phyloP scores from a whole-genome alignment of 1,284 basidiomycete genomes.

The Leccinum solheimii region DNA sequence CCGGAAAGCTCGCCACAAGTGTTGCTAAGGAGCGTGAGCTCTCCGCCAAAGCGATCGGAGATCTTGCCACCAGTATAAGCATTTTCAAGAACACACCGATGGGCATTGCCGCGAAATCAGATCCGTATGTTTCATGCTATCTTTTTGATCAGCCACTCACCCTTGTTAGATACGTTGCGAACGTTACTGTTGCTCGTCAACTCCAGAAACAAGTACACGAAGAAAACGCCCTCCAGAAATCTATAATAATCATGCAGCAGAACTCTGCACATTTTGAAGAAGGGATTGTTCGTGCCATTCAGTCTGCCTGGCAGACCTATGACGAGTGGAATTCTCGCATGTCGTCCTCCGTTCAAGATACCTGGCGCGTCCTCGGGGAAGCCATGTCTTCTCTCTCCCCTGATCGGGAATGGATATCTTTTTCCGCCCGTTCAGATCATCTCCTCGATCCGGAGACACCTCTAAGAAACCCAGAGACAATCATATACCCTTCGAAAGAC shows the following conservation, averaged over 20 bases:
- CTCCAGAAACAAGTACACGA: constrained; percentile 94
- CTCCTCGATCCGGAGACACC: constrained; percentile 97
- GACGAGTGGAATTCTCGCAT: constrained; percentile 97
- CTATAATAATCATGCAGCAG: constrained; percentile 98
- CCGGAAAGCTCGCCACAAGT: constrained; percentile 89
- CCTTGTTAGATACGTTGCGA: constrained; percentile 58
- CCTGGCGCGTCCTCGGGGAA: constrained; percentile 74
- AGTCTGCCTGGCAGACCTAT: constrained; percentile 97
- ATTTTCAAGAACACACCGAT: constrained; percentile 96
- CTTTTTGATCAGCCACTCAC: not conserved
- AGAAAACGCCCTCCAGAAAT: constrained; percentile 98
- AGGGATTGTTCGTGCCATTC: constrained; percentile 92
- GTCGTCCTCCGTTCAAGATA: constrained; percentile 76
- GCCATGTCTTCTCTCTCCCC: constrained; percentile 86
- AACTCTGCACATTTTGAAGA: constrained; percentile 98
- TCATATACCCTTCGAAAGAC: constrained; percentile 92
- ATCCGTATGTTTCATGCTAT: constrained; percentile 68
- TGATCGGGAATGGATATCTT: constrained; percentile 96
- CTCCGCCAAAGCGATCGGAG: constrained; percentile 85
- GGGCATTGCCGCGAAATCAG: constrained; percentile 77
- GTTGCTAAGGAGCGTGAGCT: constrained; percentile 95
- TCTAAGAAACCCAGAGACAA: constrained; percentile 75
- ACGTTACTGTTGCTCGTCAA: constrained; percentile 83
- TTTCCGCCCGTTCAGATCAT: constrained; percentile 93
- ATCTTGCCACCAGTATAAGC: constrained; percentile 86